Evolutionary conservation across 2,329 filamentous ascomycete species (phyloP).

Genomic region (Colletotrichum sp.): DNA sequence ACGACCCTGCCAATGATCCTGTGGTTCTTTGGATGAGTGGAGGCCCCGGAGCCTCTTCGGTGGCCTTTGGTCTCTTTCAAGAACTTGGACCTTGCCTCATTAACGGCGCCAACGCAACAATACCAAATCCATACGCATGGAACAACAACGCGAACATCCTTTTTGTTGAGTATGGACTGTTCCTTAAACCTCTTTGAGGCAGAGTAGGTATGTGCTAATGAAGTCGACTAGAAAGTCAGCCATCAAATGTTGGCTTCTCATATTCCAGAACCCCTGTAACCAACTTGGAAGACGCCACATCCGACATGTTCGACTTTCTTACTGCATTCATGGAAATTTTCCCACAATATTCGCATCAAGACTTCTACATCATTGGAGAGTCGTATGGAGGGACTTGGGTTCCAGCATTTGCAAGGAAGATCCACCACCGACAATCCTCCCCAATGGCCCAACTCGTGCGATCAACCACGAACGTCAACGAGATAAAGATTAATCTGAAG

Average conservation of each 20-base stretch:
- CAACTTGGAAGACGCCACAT: background rate
- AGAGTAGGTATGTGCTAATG: background rate
- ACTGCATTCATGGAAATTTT: background rate
- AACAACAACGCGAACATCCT: background rate
- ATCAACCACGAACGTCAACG: background rate
- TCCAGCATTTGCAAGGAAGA: background rate
- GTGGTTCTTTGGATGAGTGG: background rate
- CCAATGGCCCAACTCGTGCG: background rate
- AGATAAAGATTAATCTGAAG: background rate
- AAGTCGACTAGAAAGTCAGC: background rate
- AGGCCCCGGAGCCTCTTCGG: background rate
- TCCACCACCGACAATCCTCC: background rate
- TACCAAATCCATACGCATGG: background rate
- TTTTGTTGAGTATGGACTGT: background rate
- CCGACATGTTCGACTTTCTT: background rate
- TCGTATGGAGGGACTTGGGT: background rate
- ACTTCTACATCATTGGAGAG: constrained; percentile 3
- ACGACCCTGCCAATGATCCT: background rate
- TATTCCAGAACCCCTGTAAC: background rate
- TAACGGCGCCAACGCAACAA: background rate
- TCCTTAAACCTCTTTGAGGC: background rate
- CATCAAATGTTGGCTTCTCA: background rate
- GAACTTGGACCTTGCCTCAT: background rate
- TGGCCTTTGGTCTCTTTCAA: background rate
- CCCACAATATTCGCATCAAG: background rate